A percentile compares a stretch with the other conserved stretches of the same genome.
These are phyloP conservation scores for Talaromyces thailandensis DNA, from an alignment of 495 filamentous ascomycete species.

Conservation along the genomic window DNA sequence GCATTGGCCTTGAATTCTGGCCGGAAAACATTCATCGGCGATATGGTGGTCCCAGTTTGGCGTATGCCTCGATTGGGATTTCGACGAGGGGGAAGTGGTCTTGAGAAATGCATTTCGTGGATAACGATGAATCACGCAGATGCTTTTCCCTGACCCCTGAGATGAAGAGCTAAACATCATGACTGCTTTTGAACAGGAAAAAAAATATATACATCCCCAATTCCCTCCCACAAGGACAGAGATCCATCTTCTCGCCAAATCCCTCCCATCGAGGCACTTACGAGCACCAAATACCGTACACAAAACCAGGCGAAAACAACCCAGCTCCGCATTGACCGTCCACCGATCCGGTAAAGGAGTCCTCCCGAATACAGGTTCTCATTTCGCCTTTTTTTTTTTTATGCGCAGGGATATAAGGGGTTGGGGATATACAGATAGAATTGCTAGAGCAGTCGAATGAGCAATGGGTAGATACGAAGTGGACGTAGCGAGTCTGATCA, in stretches of 20 bases:
- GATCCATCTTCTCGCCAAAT: no score
- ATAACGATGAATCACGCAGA: neutral
- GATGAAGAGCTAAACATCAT: no score
- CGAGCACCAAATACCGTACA: no score
- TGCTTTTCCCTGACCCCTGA: no score
- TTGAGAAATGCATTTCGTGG: neutral
- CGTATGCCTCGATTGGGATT: neutral
- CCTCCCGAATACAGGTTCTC: neutral
- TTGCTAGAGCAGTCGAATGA: no score
- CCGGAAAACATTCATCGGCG: neutral
- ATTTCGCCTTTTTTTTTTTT: neutral
- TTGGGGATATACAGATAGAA: no score
- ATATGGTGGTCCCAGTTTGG: neutral
- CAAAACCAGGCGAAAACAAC: neutral
- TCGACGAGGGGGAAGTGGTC: neutral
- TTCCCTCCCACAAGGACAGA: no score
- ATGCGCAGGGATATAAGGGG: neutral
- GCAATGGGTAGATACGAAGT: no score
- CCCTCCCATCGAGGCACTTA: no score
- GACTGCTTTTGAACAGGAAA: neutral
- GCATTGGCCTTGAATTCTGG: no score
- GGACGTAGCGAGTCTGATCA: no score
- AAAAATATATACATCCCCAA: neutral
- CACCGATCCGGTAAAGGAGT: neutral
- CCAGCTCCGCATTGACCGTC: neutral